phyloP scores from a whole-genome alignment of 2,329 filamentous ascomycete genomes.

The Phialophora expanda region DNA sequence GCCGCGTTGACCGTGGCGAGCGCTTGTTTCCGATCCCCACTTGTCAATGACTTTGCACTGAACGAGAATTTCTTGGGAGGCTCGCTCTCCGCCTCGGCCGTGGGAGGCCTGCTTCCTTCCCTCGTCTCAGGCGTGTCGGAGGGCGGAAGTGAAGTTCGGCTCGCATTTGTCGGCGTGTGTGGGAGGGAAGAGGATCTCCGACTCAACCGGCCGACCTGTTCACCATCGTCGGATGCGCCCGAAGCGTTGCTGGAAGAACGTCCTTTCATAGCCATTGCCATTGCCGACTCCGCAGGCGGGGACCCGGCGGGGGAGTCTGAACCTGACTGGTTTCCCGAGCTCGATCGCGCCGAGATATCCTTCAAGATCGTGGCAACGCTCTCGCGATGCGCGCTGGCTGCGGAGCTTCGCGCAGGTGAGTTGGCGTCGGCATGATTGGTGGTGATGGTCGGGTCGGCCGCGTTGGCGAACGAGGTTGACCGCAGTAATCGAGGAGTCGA shows the following conservation, averaged over 20 bases:
- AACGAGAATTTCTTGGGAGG: constrained; percentile 28
- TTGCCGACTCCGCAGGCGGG: constrained; percentile 46
- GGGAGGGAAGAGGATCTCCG: constrained; percentile 38
- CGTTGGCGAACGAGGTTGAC: constrained; percentile 66
- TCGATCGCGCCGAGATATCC: constrained; percentile 63
- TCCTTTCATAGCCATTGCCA: constrained; percentile 46
- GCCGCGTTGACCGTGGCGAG: constrained; percentile 56
- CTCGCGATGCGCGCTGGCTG: constrained; percentile 62
- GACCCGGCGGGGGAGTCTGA: constrained; percentile 55
- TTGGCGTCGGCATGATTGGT: constrained; percentile 71
- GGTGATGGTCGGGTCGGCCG: constrained; percentile 68
- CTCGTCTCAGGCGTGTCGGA: constrained; percentile 36
- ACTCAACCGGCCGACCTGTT: constrained; percentile 28
- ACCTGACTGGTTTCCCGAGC: constrained; percentile 62
- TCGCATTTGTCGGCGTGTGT: constrained; percentile 37
- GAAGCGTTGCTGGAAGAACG: constrained; percentile 57
- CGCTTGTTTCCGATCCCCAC: constrained; percentile 48
- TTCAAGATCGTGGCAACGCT: constrained; percentile 68
- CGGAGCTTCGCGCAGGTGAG: constrained; percentile 61
- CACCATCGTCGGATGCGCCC: constrained; percentile 50
- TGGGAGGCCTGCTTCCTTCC: constrained; percentile 18
- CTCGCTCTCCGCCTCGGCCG: constrained; percentile 24
- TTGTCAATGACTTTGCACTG: constrained; percentile 38
- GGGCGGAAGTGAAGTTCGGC: constrained; percentile 26
- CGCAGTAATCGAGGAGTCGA: constrained; percentile 60